phyloP scores from a whole-genome alignment of 2,329 filamentous ascomycete species.

The Ambrosiella xylebori region DNA sequence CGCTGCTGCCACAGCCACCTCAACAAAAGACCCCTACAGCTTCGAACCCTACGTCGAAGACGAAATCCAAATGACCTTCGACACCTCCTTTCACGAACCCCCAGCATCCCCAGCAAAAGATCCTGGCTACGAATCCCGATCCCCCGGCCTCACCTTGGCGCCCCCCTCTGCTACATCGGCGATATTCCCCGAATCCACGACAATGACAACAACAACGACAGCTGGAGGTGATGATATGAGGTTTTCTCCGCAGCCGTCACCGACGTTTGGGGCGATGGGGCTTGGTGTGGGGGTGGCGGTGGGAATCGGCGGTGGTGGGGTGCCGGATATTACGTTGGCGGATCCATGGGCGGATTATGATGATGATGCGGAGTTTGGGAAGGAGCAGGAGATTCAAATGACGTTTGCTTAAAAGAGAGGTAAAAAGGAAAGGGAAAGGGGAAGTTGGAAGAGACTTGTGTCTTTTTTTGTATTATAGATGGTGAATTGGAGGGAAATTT shows the following conservation, averaged over 20 bases:
- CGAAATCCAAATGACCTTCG: conserved; percentile 55
- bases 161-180: conserved; percentile 13
- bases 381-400: conserved; percentile 62
- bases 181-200: background rate
- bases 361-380: conserved; percentile 43
- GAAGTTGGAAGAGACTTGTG: background rate
- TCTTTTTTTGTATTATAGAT: background rate
- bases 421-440: background rate
- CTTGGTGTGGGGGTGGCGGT: conserved; percentile 19
- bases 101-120: conserved; percentile 17
- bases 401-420: conserved; percentile 48
- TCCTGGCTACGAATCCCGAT: conserved; percentile 17
- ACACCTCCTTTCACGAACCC: conserved; percentile 38
- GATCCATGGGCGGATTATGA: conserved; percentile 56
- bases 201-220: background rate
- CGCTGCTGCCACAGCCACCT: background rate
- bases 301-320: conserved; percentile 18
- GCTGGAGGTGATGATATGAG: background rate
- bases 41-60: conserved; percentile 22
- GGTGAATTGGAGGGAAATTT: background rate
- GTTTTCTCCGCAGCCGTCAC: background rate
- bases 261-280: background rate
- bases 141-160: conserved; percentile 14
- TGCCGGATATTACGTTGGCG: conserved; percentile 32
- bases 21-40: conserved; percentile 8